Base-by-base conservation (phyloP, 2,329 filamentous ascomycete genomes). In the Hortaea sp. region DNA sequence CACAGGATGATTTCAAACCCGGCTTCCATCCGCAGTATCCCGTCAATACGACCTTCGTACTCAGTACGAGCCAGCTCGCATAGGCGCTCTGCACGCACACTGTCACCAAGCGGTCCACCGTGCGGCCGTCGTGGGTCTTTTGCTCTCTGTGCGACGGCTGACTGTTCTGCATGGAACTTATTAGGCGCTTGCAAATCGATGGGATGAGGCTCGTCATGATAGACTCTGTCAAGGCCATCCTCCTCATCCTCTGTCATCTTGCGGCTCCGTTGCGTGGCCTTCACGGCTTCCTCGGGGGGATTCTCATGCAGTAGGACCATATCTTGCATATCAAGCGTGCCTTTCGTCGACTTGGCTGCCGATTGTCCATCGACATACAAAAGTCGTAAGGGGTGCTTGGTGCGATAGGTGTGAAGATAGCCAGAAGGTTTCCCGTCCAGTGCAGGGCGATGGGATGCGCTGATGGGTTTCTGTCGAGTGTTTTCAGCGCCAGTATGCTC, bases 1-100 rank as follows among this genome's bases (percentile, higher is more conserved):
- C 82, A 87, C 13, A 82, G 67, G 42, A 86, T 82, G 44, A 84
- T 70, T 61, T 87, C 83, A 53, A 85, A 85, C 0, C 83, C 83
- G 12, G 74, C 73, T 57, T 87, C 83, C 73, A 81, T 81, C 7
- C 82, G 74, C 2, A 86, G 63, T 20, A 85, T 68, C 0, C 79
- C 81, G 54, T 85, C 77, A n/a, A 84, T 66, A 10, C 66, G 64
- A 29, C 60, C 60, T 9, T 69, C 7, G 76, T 76, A 81, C 61
- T 77, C 45, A 55, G 62, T 48, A 39, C 62, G 7, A 0, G 75
- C 70, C 7, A 82, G 54, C 0, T 70, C 62, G 60, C 84, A 87
- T 1, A 85, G 63, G 5, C 82, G 76, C 2, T 63, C 59, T 5
- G 50, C 53, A 44, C 86, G 81, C 28, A 29, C 7, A 13, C 28